phyloP scores from a whole-genome alignment of 192 early-diverging fungal species.

The Irineochytrium annulatum region DNA sequence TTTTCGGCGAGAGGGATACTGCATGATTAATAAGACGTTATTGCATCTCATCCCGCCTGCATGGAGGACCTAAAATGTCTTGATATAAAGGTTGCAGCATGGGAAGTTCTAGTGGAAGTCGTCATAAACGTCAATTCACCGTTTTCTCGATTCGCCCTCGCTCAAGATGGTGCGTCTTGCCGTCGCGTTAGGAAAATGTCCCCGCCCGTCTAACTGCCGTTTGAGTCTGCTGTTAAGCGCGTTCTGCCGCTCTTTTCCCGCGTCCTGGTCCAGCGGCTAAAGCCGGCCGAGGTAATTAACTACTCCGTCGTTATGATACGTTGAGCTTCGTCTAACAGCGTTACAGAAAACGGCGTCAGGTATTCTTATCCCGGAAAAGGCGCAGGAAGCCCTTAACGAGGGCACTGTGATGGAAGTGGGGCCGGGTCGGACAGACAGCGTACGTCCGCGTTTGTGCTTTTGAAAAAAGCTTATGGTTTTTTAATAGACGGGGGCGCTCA shows the following conservation, averaged over 20 bases:
- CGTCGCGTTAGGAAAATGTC: conserved; percentile 13
- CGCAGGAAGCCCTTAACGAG: conserved; percentile 96
- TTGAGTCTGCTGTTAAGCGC: conserved; percentile 65
- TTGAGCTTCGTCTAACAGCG: background rate
- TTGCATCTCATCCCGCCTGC: too few species aligned
- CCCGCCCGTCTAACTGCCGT: too few species aligned
- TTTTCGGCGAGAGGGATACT: too few species aligned
- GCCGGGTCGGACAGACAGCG: conserved; percentile 81
- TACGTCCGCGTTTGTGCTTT: background rate
- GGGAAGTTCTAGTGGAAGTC: too few species aligned
- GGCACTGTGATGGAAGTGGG: conserved; percentile 91
- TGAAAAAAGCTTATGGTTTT: conserved; percentile 6
- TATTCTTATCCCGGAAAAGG: conserved; percentile 97
- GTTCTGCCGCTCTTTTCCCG: conserved; percentile 98
- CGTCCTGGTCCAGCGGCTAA: conserved; percentile 94
- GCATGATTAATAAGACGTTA: too few species aligned
- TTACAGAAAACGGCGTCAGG: conserved; percentile 88
- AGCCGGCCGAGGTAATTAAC: conserved; percentile 83
- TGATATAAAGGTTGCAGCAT: too few species aligned
- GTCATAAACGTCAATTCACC: too few species aligned
- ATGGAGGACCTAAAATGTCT: too few species aligned
- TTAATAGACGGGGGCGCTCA: conserved; percentile 71
- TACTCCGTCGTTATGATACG: too few species aligned
- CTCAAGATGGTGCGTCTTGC: too few species aligned
- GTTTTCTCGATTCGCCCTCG: too few species aligned